phyloP scores from a whole-genome alignment of 2,329 filamentous ascomycete species.

The Lecanoromycetidae sp. region DNA sequence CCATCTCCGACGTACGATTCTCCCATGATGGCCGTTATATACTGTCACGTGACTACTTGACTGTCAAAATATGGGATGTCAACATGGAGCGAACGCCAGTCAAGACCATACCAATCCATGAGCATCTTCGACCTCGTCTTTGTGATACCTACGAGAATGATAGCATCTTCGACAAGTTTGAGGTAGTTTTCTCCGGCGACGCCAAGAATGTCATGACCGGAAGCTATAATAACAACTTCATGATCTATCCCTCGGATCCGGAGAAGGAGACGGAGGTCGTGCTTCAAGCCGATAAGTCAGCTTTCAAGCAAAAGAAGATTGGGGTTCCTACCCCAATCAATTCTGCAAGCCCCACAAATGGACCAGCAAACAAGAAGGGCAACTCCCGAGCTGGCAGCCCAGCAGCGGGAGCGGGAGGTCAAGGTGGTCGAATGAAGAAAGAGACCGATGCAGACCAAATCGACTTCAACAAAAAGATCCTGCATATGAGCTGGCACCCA shows the following conservation, averaged over 20 bases:
- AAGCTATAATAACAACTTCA: constrained; percentile 99
- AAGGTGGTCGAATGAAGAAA: constrained; percentile 92
- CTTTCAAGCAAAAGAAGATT: constrained; percentile 99
- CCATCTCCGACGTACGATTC: constrained; percentile 96
- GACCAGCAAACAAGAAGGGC: constrained; percentile 65
- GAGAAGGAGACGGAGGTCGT: constrained; percentile 96
- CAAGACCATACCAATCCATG: constrained; percentile 98
- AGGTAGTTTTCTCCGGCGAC: constrained; percentile 96
- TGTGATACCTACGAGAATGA: constrained; percentile 99
- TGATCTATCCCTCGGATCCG: constrained; percentile 97
- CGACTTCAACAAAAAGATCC: constrained; percentile 99
- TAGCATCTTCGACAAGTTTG: constrained; percentile 99
- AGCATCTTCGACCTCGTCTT: constrained; percentile 82
- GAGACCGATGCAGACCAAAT: constrained; percentile 99
- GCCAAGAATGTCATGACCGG: constrained; percentile 99
- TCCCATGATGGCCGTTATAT: constrained; percentile 95
- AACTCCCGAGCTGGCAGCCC: constrained; percentile 81
- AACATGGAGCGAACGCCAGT: constrained; percentile 97
- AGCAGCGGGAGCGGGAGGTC: constrained; percentile 55
- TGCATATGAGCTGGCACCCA: constrained; percentile 99
- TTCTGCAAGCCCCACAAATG: constrained; percentile 55
- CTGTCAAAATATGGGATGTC: constrained; percentile 99
- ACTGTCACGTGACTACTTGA: constrained; percentile 91
- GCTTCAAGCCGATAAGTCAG: constrained; percentile 93
- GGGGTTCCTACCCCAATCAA: constrained; percentile 97